A percentile compares a stretch with the other conserved stretches of the same genome.
Conservation (phyloP, 495 filamentous ascomycete species). For the Aspergillus olivimuriae region DNA sequence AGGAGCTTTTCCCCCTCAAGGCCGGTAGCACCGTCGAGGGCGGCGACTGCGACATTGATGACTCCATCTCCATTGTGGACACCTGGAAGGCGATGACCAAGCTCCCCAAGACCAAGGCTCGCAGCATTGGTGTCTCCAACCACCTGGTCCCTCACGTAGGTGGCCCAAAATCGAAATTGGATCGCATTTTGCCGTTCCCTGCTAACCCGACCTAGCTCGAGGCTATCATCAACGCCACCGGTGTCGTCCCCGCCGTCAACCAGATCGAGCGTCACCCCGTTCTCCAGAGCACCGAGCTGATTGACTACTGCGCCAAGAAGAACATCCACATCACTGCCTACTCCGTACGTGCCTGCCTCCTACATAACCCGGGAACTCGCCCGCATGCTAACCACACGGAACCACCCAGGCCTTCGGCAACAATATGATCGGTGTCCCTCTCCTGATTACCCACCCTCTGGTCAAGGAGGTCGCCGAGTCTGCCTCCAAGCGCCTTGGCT, state of each 20-base stretch:
- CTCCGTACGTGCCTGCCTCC: conserved; percentile 25
- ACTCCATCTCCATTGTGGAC: conserved; percentile 43
- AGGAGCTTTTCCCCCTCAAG: conserved; percentile 38
- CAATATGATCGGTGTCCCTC: conserved; percentile 37
- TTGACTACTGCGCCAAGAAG: conserved; percentile 40
- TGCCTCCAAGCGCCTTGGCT: conserved; percentile 34
- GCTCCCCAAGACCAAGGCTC: conserved; percentile 46
- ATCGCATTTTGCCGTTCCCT: background rate
- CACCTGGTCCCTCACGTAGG: conserved; percentile 39
- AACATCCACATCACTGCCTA: conserved; percentile 44
- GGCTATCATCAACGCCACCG: conserved; percentile 43
- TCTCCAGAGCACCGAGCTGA: conserved; percentile 37
- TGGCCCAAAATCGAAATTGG: background rate
- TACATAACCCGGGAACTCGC: too few relatives aligned
- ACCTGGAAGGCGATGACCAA: conserved; percentile 49
- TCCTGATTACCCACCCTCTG: conserved; percentile 38
- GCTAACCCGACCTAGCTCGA: conserved; percentile 27
- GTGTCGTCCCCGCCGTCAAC: conserved; percentile 42
- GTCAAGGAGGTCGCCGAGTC: conserved; percentile 39
- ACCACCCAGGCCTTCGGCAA: conserved; percentile 46
- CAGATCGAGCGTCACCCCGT: conserved; percentile 49
- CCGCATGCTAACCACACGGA: too few relatives aligned
- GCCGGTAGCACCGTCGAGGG: conserved; percentile 28
- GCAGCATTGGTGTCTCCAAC: conserved; percentile 48
- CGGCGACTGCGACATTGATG: conserved; percentile 38